Evolutionary conservation across 305 asterid genomes (phyloP).

Genomic region (Fraxinus sp.): DNA sequence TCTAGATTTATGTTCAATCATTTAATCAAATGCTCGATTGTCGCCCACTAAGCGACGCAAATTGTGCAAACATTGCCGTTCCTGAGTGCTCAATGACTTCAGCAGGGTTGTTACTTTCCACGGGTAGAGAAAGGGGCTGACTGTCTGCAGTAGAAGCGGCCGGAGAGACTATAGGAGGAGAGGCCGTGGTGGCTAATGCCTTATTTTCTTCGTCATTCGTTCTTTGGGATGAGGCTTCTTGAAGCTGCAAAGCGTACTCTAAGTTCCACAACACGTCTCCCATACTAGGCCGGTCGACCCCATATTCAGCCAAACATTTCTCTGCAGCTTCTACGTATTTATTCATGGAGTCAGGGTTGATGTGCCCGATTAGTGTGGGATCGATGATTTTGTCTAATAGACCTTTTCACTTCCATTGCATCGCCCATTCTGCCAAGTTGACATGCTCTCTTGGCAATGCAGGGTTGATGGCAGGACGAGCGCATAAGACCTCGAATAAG

Average conservation of each 20-base stretch:
- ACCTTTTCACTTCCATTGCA: constrained; percentile 88
- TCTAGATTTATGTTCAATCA: not conserved
- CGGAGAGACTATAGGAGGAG: constrained; percentile 24
- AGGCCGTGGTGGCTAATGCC: constrained; percentile 9
- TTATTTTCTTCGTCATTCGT: constrained; percentile 49
- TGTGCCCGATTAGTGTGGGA: constrained; percentile 43
- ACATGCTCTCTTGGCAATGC: constrained; percentile 82
- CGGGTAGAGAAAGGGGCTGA: constrained; percentile 28
- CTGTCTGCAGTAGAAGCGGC: constrained; percentile 25
- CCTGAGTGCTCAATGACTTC: constrained; percentile 69
- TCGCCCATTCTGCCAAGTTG: constrained; percentile 89
- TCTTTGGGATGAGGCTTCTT: constrained; percentile 57
- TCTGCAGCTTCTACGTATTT: constrained; percentile 63
- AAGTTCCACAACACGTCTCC: constrained; percentile 63
- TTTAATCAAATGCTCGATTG: constrained; percentile 19
- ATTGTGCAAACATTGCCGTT: constrained; percentile 73
- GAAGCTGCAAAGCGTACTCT: constrained; percentile 57
- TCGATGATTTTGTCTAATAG: constrained; percentile 54
- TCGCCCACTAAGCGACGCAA: constrained; percentile 61
- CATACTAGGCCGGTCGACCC: constrained; percentile 64
- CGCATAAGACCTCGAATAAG: constrained; percentile 67
- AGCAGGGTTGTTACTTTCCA: constrained; percentile 29
- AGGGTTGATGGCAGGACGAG: constrained; percentile 77
- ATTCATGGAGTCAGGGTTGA: constrained; percentile 56
- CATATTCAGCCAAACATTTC: constrained; percentile 60